Evolutionary conservation across 2,329 filamentous ascomycete genomes (phyloP), one percentile per base, ranked within the genome.

Genomic region (Penicillium sp.): DNA sequence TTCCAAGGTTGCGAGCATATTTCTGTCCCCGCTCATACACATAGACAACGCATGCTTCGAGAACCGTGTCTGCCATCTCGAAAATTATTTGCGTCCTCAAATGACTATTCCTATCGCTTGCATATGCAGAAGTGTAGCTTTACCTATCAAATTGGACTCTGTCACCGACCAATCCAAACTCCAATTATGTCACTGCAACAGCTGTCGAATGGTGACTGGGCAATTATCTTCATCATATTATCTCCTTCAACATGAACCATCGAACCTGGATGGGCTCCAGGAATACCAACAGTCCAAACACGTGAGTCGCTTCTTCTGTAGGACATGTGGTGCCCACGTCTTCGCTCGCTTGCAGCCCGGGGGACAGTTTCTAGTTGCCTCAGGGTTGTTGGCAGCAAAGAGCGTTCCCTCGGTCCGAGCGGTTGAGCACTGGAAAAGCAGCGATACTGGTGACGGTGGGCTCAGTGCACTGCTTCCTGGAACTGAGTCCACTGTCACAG

Each of bases 181-280:
- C n/a, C 60, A 71, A 48, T 59, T 84, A 59, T 85, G 82, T 66
- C 79, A 84, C 63, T 85, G 82, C 72, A 68, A 69, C 56, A 73
- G 68, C 26, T 85, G 81, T 66, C 77, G 81, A 16, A 72, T 73
- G 44, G 72, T 74, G 31, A 79, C 78, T 18, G 82, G 82, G 20
- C 70, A 78, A 11, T 69, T 82, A 9, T 78, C 71, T 53, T 70
- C 72, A 22, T 77, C 76, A n/a, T 77, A 78, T 54, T 70, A 78
- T 24, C 61, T 66, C 11, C 65, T 83, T 20, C 73, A 75, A 10
- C 51, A 67, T 22, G 63, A 64, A 26, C 73, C 75, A 29, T 45
- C 68, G 1, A 61, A 67, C 2, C 61, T 78, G 31, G 59, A 69
- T 14, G 62, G 66, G 7, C 70, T 82, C 4, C 74, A 69, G 6